Evolutionary conservation across 1,284 basidiomycete genomes (phyloP).

Genomic region (Anthracocystis setariae): DNA sequence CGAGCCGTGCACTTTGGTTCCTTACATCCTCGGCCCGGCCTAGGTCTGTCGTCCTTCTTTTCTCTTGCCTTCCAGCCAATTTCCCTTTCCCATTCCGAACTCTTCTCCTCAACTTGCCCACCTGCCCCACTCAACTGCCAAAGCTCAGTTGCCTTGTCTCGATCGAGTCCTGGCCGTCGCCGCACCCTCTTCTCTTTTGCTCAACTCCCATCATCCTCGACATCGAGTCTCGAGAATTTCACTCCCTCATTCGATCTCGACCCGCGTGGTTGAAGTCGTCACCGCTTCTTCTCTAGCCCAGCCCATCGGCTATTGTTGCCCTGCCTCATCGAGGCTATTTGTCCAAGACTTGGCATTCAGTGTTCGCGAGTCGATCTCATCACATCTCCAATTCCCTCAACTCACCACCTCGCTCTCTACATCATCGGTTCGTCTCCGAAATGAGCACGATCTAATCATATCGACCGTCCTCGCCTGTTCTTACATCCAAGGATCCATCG

Average conservation of each 20-base stretch:
- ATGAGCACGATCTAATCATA: neutral
- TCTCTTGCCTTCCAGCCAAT: no score
- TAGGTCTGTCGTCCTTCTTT: no score
- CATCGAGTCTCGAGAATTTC: neutral
- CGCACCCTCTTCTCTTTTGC: neutral
- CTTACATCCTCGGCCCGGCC: slow-evolving; percentile 1
- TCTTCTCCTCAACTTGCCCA: neutral
- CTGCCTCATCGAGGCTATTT: neutral
- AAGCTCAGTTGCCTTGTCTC: neutral
- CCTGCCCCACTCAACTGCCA: neutral
- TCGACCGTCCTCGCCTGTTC: neutral
- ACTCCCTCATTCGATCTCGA: neutral
- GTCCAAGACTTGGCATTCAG: neutral
- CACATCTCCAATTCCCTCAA: neutral
- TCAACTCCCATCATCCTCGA: slow-evolving; percentile 7
- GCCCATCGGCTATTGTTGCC: neutral
- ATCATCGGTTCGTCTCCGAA: neutral
- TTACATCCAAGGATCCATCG: no score
- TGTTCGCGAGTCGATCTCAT: neutral
- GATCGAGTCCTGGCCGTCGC: neutral
- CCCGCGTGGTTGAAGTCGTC: neutral
- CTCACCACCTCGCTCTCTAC: neutral
- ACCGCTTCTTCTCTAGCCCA: neutral
- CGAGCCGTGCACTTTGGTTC: neutral
- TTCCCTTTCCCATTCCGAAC: neutral